Evolutionary conservation across 2,329 filamentous ascomycete genomes (phyloP), one percentile per base, ranked within the genome.

Genomic region (Dactylellina haptotyla): DNA sequence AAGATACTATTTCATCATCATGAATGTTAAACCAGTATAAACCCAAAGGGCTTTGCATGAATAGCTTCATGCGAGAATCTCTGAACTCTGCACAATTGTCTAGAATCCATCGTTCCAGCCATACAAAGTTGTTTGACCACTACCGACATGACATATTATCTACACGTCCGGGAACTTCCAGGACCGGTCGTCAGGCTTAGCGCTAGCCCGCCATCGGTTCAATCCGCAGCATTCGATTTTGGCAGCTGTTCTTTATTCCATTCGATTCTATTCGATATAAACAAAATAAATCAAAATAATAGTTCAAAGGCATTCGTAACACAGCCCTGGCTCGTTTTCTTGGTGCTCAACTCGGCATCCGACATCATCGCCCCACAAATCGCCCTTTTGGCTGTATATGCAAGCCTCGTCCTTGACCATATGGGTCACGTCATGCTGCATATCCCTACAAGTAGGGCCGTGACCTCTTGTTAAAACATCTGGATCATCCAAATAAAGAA

Each of bases 371-470:
- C 46, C 61, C 67, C 67, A 66, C 61, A 39, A 51, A 61, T 50
- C 39, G 20, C 59, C 46, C 26, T 53, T 69, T 61, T 61, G 32
- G 64, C 25, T 64, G 64, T 18, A 25, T 58, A 46, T 72, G 69
- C 69, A 65, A 73, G 61, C 61, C 61, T 56, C 51, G 3, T 14
- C 50, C 28, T 18, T 43, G 41, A 14, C 53, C 50, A 56, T 25
- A 63, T 53, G 37, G 46, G 69, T 73, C 61, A 73, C 69, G 61
- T 73, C 69, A 73, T 73, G 61, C 53, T 73, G 69, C 69, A 73
- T 58, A 34, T 53, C 39, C 18, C 25, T 48, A 32, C 26, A 43
- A 45, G 18, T 43, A 57, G 34, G 58, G 51, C 41, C 59, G 16
- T 64, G 59, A 64, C 46, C 59, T 41, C 48, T 23, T 46, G 32